Percentiles rank a stretch among this genome's conserved stretches.
Evolutionary conservation across 1,284 basidiomycete genomes (phyloP).

Genomic region (Tetrapyrgos nigripes): DNA sequence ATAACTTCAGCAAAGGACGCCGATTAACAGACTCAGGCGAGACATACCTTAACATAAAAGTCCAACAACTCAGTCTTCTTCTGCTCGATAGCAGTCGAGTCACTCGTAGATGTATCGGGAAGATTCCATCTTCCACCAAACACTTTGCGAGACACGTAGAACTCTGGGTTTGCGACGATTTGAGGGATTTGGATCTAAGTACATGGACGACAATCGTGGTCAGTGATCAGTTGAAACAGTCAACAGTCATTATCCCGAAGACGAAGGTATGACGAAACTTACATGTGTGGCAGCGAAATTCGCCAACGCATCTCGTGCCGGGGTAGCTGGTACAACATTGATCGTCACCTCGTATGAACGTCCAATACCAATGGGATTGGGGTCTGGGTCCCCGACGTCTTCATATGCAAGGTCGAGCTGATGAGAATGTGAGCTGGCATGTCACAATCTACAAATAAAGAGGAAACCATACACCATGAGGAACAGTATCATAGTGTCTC

Average conservation of each 20-base stretch:
- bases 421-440: neutral
- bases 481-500: slow-evolving; percentile 48
- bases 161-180: slow-evolving; percentile 41
- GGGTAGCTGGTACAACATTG: slow-evolving; percentile 41
- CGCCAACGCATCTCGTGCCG: slow-evolving; percentile 37
- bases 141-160: slow-evolving; percentile 43
- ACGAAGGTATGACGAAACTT: slow-evolving; percentile 8
- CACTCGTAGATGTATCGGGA: slow-evolving; percentile 38
- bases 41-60: slow-evolving; percentile 45
- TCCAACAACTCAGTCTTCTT: slow-evolving; percentile 44
- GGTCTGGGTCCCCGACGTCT: slow-evolving; percentile 49
- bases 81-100: slow-evolving; percentile 41
- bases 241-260: too few relatives aligned
- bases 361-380: slow-evolving; percentile 45
- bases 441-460: neutral
- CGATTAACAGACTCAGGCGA: neutral
- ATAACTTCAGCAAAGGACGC: neutral
- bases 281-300: slow-evolving; percentile 40
- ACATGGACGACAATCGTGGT: neutral
- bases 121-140: slow-evolving; percentile 48
- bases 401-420: slow-evolving; percentile 49
- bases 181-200: slow-evolving; percentile 39
- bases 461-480: slow-evolving; percentile 39
- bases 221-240: neutral
- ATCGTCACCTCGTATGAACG: slow-evolving; percentile 46